phyloP scores from a whole-genome alignment of 768 basidiomycete species.

The Rhizopogon roseolus region DNA sequence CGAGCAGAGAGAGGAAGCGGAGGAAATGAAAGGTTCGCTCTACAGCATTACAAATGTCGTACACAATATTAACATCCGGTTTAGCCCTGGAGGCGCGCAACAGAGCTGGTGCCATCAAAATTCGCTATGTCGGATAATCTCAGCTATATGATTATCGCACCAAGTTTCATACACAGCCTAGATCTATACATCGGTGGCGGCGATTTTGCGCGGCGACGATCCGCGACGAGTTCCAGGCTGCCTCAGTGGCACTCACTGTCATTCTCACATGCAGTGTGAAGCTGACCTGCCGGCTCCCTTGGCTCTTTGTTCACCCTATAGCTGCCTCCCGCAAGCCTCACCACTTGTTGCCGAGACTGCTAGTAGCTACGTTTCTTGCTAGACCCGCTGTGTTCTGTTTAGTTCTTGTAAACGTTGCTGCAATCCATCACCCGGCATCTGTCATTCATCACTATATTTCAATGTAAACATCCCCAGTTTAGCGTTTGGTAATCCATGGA shows the following conservation, averaged over 20 bases:
- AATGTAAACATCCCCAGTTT: too few species aligned
- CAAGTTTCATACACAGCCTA: constrained; percentile 8
- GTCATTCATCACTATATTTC: not conserved
- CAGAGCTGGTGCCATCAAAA: constrained; percentile 66
- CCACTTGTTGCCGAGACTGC: not conserved
- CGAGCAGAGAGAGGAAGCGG: constrained; percentile 84
- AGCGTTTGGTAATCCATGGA: too few species aligned
- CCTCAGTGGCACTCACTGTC: not conserved
- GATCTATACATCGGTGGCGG: constrained; percentile 12
- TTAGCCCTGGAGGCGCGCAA: constrained; percentile 67
- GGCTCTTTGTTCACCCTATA: not conserved
- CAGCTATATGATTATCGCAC: constrained; percentile 1
- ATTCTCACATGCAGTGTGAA: not conserved
- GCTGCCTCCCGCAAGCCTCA: not conserved
- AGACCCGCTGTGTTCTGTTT: not conserved
- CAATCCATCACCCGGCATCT: not conserved
- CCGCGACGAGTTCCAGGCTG: not conserved
- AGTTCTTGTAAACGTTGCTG: not conserved
- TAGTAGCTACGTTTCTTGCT: not conserved
- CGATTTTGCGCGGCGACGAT: constrained; percentile 13
- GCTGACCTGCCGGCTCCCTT: not conserved
- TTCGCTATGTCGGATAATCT: constrained; percentile 66
- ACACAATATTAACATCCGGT: not conserved
- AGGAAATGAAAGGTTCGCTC: constrained; percentile 66
- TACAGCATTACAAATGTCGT: not conserved